These are phyloP conservation scores for Phytophthora pseudosyringae DNA, from an alignment of 352 stramenopile genomes.

Conservation along the genomic window DNA sequence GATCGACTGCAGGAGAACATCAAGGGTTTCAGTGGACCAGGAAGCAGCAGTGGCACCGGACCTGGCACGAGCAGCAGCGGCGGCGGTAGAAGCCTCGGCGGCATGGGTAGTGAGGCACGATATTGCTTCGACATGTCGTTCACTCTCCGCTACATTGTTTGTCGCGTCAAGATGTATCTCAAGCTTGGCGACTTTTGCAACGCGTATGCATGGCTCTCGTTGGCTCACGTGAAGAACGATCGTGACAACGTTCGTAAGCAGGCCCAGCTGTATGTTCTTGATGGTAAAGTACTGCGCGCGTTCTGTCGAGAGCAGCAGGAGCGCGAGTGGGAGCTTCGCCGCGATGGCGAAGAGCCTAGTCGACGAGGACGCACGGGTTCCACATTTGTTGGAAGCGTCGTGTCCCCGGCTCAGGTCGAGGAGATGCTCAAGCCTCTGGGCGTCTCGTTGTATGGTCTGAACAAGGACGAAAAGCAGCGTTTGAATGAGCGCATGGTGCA, in stretches of 20 bases:
- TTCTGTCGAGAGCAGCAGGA: conserved; percentile 70
- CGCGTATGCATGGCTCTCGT: conserved; percentile 74
- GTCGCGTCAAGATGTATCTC: conserved; percentile 70
- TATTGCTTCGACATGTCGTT: conserved; percentile 87
- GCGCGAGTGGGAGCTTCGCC: conserved; percentile 25
- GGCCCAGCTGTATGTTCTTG: conserved; percentile 72
- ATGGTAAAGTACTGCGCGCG: conserved; percentile 65
- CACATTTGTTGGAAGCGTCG: conserved; percentile 32
- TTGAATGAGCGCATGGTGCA: conserved; percentile 59
- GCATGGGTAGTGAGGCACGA: conserved; percentile 77
- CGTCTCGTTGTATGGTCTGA: conserved; percentile 72
- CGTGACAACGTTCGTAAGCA: conserved; percentile 72
- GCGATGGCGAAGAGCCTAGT: conserved; percentile 26
- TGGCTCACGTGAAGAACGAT: conserved; percentile 80
- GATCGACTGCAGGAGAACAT: conserved; percentile 77
- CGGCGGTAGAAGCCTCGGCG: conserved; percentile 63
- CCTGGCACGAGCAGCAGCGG: conserved; percentile 52
- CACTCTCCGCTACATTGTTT: conserved; percentile 73
- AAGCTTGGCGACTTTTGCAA: conserved; percentile 57
- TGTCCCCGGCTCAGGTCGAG: conserved; percentile 50
- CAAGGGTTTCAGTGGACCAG: conserved; percentile 55
- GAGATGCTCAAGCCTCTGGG: conserved; percentile 63
- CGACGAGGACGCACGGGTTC: conserved; percentile 29
- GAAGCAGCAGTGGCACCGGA: conserved; percentile 55
- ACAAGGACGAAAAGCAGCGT: conserved; percentile 59